A percentile compares a stretch with the other conserved stretches of the same genome.
These are phyloP conservation scores for Paecilomyces dactylethromorphus DNA, from an alignment of 2,329 filamentous ascomycete species.

Conservation along the genomic window DNA sequence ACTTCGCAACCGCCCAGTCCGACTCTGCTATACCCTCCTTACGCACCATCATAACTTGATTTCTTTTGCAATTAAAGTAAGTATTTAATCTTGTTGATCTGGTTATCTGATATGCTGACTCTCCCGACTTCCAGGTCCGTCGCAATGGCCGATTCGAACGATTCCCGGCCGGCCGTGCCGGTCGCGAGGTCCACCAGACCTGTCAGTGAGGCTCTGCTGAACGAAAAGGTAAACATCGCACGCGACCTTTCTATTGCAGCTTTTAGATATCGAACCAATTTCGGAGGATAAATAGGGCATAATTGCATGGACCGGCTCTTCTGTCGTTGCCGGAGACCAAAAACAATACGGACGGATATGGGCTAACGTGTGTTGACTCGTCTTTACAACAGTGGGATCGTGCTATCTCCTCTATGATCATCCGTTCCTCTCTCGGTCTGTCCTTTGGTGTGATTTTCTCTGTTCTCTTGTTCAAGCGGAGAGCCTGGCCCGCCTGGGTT, in stretches of 20 bases:
- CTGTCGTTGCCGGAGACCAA: background rate
- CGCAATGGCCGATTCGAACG: constrained; percentile 51
- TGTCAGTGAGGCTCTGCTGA: constrained; percentile 94
- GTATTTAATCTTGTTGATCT: background rate
- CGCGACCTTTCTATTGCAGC: background rate
- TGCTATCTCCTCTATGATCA: constrained; percentile 93
- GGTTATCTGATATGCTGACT: constrained; percentile 9
- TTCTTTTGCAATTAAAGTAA: background rate
- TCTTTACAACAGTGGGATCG: constrained; percentile 74
- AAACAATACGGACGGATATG: background rate
- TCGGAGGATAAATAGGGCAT: background rate
- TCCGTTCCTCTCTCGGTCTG: constrained; percentile 92
- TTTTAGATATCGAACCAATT: background rate
- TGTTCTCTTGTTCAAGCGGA: constrained; percentile 93
- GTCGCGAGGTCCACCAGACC: constrained; percentile 67
- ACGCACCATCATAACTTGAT: background rate
- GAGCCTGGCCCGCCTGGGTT: constrained; percentile 94
- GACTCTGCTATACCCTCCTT: background rate
- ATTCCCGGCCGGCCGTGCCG: constrained; percentile 55
- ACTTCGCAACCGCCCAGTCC: constrained; percentile 1
- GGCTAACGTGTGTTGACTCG: constrained; percentile 1
- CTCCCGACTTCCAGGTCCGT: constrained; percentile 10
- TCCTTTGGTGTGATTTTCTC: constrained; percentile 98
- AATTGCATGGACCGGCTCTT: background rate
- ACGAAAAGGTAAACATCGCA: constrained; percentile 78